Base-by-base conservation (phyloP, 2,329 filamentous ascomycete genomes). In the Microthyrium microscopicum region DNA sequence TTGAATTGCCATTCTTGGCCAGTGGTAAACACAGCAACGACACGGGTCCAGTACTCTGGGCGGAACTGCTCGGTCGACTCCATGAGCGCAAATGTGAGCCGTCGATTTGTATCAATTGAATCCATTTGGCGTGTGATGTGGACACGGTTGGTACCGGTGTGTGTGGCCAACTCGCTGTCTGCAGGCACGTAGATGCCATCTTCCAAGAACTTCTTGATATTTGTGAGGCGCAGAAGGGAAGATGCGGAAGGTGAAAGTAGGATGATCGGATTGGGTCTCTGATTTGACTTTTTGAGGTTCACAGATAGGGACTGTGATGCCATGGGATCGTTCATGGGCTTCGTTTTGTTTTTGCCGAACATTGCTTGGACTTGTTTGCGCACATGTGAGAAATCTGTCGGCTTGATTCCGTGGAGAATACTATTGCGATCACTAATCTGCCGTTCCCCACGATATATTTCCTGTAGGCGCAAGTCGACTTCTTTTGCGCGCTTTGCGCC, bases 1-100 rank as follows among this genome's bases (percentile, higher is more conserved):
- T 94, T 93, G 61, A 98, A 98, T 58, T 98, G 89, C 89, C 89
- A 98, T 7, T 78, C 75, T 60, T 98, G 89, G 21, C 89, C 89
- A 0, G 89, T 98, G 0, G 89, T 98, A 59, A 98, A 95, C 37
- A 98, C 85, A 9, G 81, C 89, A 2, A 94, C 89, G 5, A 98
- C 79, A 33, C 85, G 76, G 47, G 77, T 77, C 89, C 89, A 98
- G 62, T 95, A 94, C 51, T 95, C 85, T 0, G 89, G 89, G 54
- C 93, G 92, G 68, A 98, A 98, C 54, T 89, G 79, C 50, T 91
- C 77, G 0, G 85, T 80, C 13, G 77, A 78, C 54, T 98, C 89
- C 34, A 95, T 87, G 25, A 98, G 73, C 50, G 95, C 91, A 62
- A 98, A 98, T 29, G 85, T 81, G 49, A 89, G 73, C 1, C 83